Base-by-base conservation (phyloP, 139 green algal species). In the Zygnema circumcarinatum region DNA sequence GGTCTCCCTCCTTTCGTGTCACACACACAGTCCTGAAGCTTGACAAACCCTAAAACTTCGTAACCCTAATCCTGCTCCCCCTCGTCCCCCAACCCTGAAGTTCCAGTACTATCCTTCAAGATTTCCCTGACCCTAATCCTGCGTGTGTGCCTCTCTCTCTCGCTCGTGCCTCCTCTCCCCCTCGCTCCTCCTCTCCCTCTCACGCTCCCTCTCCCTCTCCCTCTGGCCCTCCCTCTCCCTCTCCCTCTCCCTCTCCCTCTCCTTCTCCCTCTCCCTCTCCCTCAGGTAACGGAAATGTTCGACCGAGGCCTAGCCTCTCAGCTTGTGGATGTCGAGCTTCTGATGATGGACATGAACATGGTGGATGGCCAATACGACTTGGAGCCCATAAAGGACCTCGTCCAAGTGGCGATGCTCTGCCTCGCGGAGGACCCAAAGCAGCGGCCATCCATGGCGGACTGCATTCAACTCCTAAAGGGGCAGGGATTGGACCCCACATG, bases 261-360 rank as follows among this genome's bases (percentile, higher is more conserved):
- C 16, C 47, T 62, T 16, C 47, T 16, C 16, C 47, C 16, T 16
- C 47, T 16, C 47, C 16, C 47, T 62, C 47, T 16, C 47, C 16
- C 47, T 62, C 69, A 53, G 69, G 35, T 39, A 29, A 78, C 35
- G 3, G 36, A 78, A 25, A 78, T 78, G 16, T 42, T 39, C 36
- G 69, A 40, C 3, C 36, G 16, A 53, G 69, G 69, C 7, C 16
- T 40, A 25, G 35, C 69, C 7, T 78, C 35, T 78, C 35, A 40
- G 11, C 35, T 53, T 78, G 36, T 78, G 7, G 69, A 42, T 39
- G 3, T 78, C 7, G 69, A 53, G 35, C 69, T 53, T 78, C 16
- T 53, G 16, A 40, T 78, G 69, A 42, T 78, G 35, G 69, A 78
- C 16, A 78, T 53, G 69, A 42, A 78, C 16, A 16, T 78, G 7